phyloP scores from a whole-genome alignment of 2,329 filamentous ascomycete species.

The Aspergillus pseudoterreus region DNA sequence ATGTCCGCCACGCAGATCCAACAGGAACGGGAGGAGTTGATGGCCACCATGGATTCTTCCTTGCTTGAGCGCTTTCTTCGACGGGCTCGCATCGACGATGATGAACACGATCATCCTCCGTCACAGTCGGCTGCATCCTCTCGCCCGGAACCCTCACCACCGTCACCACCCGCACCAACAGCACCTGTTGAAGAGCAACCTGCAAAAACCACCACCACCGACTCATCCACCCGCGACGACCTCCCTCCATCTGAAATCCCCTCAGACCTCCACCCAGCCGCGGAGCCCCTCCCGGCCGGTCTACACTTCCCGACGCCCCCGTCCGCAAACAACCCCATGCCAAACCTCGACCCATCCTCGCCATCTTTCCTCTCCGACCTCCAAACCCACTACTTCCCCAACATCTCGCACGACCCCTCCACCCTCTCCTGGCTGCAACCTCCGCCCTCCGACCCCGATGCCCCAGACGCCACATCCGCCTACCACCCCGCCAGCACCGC shows the following conservation, averaged over 20 bases:
- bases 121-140: not conserved
- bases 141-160: not conserved
- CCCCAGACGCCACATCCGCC: constrained; percentile 65
- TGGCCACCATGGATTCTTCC: constrained; percentile 69
- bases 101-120: constrained; percentile 21
- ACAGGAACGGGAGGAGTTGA: constrained; percentile 73
- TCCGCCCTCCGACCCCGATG: constrained; percentile 58
- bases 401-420: constrained; percentile 76
- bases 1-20: constrained; percentile 85
- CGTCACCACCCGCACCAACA: not conserved
- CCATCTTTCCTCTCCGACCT: constrained; percentile 79
- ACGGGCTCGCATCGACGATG: constrained; percentile 71
- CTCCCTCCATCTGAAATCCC: constrained; percentile 32
- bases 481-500: constrained; percentile 76
- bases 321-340: constrained; percentile 47
- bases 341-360: constrained; percentile 78
- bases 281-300: constrained; percentile 31
- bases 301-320: constrained; percentile 46
- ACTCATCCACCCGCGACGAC: constrained; percentile 26
- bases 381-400: constrained; percentile 90
- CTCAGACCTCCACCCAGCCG: constrained; percentile 38
- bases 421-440: constrained; percentile 88
- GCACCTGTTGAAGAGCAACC: not conserved
- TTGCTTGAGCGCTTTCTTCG: constrained; percentile 73
- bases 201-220: constrained; percentile 1